Base-by-base conservation (phyloP, 2,329 filamentous ascomycete genomes). In the Sporothrix schenckii region DNA sequence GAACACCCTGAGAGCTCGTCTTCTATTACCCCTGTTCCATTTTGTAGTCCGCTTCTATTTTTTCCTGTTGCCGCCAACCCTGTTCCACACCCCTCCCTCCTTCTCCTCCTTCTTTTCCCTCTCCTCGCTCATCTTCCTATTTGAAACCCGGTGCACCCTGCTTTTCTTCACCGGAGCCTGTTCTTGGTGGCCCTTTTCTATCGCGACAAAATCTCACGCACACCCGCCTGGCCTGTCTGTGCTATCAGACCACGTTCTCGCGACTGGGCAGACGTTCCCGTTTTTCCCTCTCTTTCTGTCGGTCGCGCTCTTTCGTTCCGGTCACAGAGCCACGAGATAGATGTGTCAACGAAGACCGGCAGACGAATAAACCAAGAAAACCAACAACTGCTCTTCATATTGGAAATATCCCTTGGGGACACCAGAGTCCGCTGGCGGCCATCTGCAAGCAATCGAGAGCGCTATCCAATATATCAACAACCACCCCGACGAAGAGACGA, bases 61-160 rank as follows among this genome's bases (percentile, higher is more conserved):
- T 47, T 39, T 58, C 30, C 24, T 60, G 44, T 58, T 34, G 53
- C 67, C 56, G 16, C 67, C 41, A 50, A 39, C 34, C 49, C 63
- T 53, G 16, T 50, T 44, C 60, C 52, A 24, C 47, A 69, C 56
- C 56, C 50, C 50, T 49, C 60, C 61, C 39, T 52, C 47, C 44
- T 3, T 39, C 27, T 68, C 68, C 66, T 60, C 53, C 19, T 50
- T 44, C 49, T 54, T 54, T 39, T 16, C 14, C 58, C 61, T 41
- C 19, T 34, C 47, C n/a, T 24, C 50, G 30, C 44, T 50, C 50
- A 41, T 69, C 71, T 60, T 69, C 71, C 61, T 72, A 74, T 72
- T 74, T 74, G 73, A 74, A 73, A 73, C 71, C 68, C 27, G 24
- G 70, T 70, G 72, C 67, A 27, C 72, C 73, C 70, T 70, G 63